Evolutionary conservation across 306 rosid species (phyloP), one percentile per base, ranked within the genome.

Genomic region (Cucurbita moschata): DNA sequence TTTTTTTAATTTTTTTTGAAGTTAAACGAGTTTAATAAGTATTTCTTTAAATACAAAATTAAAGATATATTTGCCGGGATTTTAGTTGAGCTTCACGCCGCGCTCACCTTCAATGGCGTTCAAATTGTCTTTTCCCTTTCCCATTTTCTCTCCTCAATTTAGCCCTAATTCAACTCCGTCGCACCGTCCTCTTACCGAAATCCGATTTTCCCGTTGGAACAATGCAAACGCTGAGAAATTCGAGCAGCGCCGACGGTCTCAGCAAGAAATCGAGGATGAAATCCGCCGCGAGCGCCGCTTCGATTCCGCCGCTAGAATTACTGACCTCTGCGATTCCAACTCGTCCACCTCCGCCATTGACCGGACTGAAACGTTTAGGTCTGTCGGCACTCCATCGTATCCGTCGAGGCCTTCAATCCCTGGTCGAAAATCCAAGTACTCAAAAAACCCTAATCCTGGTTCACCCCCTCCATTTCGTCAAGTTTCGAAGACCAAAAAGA

Each of bases 181-280:
- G 72, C 82, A 76, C 9, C 77, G 70, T 10, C 80, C 80, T 37
- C 77, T 83, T n/a, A 44, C 81, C 38, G 88, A 79, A 43, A 82
- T 87, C 78, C 86, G 83, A 4, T 83, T 83, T 65, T 76, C 96
- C 15, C 83, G 86, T 40, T 79, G 96, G 93, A 79, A 83, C 87
- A 87, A 91, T 77, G 89, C 96, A 59, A 89, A 87, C 86, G 96
- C 96, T 52, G 88, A 77, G 72, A 82, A 44, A 73, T 87, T 89
- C 75, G 82, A 87, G 80, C 75, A 75, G 65, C 92, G 87, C 77
- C 91, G 92, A 4, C 68, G 92, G 15, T 65, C 83, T 30, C 79
- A 82, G 77, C 70, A 87, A 63, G 86, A 89, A 77, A 86, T 92
- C 81, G 96, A 92, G 71, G 88, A 83, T 76, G 86, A 89, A 3